Conservation (phyloP, 179 eudicot genomes). For the Spinacia oleracea region DNA sequence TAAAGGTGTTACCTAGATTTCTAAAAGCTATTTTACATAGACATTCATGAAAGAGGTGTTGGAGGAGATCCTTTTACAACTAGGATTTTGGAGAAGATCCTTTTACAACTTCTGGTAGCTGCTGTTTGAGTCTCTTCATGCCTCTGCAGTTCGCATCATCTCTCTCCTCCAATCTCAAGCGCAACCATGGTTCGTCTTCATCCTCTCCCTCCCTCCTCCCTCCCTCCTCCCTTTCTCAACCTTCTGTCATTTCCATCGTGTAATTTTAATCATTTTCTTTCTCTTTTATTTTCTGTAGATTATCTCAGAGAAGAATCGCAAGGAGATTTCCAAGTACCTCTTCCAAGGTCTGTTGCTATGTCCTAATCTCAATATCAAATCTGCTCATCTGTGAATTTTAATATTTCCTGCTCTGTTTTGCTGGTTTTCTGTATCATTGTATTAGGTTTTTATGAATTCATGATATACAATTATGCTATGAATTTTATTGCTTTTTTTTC, state of each 20-base stretch:
- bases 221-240: too few species aligned
- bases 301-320: conserved; percentile 86
- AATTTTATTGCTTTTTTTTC: too few species aligned
- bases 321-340: conserved; percentile 87
- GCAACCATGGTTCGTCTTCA: neutral
- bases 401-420: neutral
- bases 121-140: neutral
- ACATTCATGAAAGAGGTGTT: too few species aligned
- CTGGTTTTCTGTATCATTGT: neutral
- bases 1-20: too few species aligned
- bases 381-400: too few species aligned
- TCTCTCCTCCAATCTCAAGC: conserved; percentile 6
- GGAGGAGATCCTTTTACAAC: too few species aligned
- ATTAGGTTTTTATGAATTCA: neutral
- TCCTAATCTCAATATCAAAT: neutral
- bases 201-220: too few species aligned
- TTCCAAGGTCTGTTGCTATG: conserved; percentile 58
- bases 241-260: neutral
- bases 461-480: too few species aligned
- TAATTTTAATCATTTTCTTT: neutral
- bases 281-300: conserved; percentile 49
- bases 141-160: neutral
- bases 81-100: neutral
- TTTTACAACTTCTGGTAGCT: neutral
- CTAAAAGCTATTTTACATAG: too few species aligned